Conservation (phyloP, 129 eudicot genomes). For the Flaveria robusta region DNA sequence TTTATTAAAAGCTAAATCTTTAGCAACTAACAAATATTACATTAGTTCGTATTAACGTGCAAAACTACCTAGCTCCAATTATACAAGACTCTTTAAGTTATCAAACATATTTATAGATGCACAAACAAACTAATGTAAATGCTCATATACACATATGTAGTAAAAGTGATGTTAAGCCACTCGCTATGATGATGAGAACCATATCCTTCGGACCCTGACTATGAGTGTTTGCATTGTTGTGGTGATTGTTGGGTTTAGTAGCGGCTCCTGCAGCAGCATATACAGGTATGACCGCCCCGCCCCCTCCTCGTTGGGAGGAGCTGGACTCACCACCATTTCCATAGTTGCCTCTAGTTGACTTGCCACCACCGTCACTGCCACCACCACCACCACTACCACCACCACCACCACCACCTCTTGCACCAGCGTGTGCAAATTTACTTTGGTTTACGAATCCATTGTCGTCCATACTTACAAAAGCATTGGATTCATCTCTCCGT, state of each 20-base stretch:
- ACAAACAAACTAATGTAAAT: background rate
- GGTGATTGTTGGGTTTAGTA: constrained; percentile 18
- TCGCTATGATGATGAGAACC: background rate
- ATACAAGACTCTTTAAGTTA: background rate
- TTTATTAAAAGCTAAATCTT: background rate
- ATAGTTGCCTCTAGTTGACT: background rate
- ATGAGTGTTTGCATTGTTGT: constrained; percentile 1
- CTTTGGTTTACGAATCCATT: constrained; percentile 9
- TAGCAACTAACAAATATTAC: background rate
- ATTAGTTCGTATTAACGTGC: background rate
- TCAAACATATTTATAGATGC: background rate
- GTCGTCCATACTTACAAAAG: background rate
- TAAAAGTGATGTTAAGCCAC: constrained; percentile 2
- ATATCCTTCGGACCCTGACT: background rate
- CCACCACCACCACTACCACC: constrained; percentile 23
- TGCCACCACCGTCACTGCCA: constrained; percentile 22
- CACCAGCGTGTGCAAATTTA: constrained; percentile 22
- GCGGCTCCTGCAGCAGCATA: constrained; percentile 31
- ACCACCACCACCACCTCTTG: constrained; percentile 34
- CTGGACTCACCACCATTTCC: constrained; percentile 21
- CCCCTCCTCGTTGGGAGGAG: constrained; percentile 1
- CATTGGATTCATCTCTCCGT: background rate
- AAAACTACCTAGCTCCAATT: background rate
- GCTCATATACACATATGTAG: background rate
- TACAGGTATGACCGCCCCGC: constrained; percentile 29